Evolutionary conservation across 208 protist species (phyloP), one percentile per base, ranked within the genome.

Genomic region (Trypanosoma brucei): DNA sequence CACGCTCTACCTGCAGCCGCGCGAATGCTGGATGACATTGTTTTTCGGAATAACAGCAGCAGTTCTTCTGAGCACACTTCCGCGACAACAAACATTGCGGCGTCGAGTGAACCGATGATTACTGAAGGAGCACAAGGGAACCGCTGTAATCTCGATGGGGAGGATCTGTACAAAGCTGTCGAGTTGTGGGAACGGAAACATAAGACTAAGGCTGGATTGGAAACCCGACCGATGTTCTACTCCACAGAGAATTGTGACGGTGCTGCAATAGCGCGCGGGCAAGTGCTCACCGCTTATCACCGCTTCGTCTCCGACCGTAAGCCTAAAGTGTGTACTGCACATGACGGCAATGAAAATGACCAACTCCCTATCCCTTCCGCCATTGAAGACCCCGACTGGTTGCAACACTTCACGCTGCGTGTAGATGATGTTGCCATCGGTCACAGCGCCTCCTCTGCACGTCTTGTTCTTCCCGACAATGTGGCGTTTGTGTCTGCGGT

Each of bases 371-470:
- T 70, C 52, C 64, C 70, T 33, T 70, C 64, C 39, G 55, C 33
- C 35, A 45, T 66, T 35, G 56, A 52, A 53, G 66, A 75, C 50
- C 35, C 33, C 0, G 59, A 68, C 22, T 88, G 78, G 78, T 45
- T 74, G 0, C 56, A 74, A 44, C 62, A 66, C 39, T 84, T 83
- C 52, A 67, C 70, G 13, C 61, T 85, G 39, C 68, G 55, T 33
- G 58, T 42, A 13, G 73, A 80, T 33, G 68, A 84, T 36, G 76
- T 79, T 39, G 58, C 72, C 40, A 55, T 45, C 33, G 72, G 67
- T n/a, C 22, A 69, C 9, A 54, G 61, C 11, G 54, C 64, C 14
- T 30, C 53, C 42, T 34, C 37, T 13, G 52, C 65, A 1, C 39
- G 40, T n/a, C 42, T 66, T 49, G 38, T 66, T 36, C n/a, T 72